phyloP scores from a whole-genome alignment of 306 rosid genomes.

The Rosa chinensis region DNA sequence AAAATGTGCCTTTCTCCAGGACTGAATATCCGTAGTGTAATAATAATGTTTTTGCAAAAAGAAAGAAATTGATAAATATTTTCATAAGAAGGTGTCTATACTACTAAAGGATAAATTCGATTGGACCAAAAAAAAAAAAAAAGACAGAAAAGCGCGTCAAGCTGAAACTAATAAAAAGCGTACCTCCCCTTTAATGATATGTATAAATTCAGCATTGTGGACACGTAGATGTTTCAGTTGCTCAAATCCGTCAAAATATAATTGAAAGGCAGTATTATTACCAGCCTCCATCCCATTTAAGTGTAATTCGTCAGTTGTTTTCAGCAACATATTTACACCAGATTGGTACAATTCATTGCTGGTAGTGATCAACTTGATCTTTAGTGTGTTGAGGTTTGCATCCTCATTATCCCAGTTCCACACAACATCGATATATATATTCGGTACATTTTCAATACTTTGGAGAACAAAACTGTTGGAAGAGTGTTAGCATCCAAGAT shows the following conservation, averaged over 20 bases:
- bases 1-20: too few relatives aligned
- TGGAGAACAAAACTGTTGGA: slow-evolving; percentile 25
- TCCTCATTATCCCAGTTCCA: slow-evolving; percentile 7
- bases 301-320: slow-evolving; percentile 40
- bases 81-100: too few relatives aligned
- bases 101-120: not conserved
- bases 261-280: slow-evolving; percentile 18
- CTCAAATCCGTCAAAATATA: slow-evolving; percentile 38
- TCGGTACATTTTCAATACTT: slow-evolving; percentile 28
- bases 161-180: not conserved
- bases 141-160: not conserved
- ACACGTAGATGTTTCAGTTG: slow-evolving; percentile 42
- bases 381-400: slow-evolving; percentile 24
- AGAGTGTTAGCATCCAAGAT: slow-evolving; percentile 15
- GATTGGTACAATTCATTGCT: slow-evolving; percentile 24
- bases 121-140: not conserved
- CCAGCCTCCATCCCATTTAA: slow-evolving; percentile 36
- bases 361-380: slow-evolving; percentile 3
- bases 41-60: too few relatives aligned
- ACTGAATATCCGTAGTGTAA: too few relatives aligned
- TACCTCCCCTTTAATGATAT: slow-evolving; percentile 21
- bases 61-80: too few relatives aligned
- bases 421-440: slow-evolving; percentile 35
- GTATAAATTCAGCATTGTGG: slow-evolving; percentile 29
- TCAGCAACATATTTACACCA: slow-evolving; percentile 31